Base-by-base conservation (phyloP, 2,329 filamentous ascomycete genomes). In the Cytospora leucostoma region DNA sequence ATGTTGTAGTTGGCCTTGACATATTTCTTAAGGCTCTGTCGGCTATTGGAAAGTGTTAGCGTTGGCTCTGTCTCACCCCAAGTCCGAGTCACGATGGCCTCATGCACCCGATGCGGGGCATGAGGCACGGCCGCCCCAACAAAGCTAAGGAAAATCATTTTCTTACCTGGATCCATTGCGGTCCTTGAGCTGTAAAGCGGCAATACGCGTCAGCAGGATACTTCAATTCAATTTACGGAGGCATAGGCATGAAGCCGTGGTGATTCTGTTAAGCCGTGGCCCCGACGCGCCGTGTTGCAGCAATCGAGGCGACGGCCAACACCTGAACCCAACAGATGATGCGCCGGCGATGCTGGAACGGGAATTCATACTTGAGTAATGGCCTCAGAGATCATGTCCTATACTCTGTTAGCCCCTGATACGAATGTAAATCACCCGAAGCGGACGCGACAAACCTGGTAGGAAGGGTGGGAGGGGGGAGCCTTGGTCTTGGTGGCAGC, bases 341-440 rank as follows among this genome's bases (percentile, higher is more conserved):
- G 78, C 78, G 78, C 75, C 74, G 70, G 69, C 72, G 69, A 65
- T 61, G 67, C 72, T 70, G 71, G 70, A 70, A 69, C 59, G 67
- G 70, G 66, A 65, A 67, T 70, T 82, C 79, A 74, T 86, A 87
- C 84, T 76, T 81, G 79, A 73, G 85, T 75, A 72, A 87, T 87
- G 61, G 83, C 84, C 73, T 87, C 84, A 59, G 80, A 84, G 73
- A 87, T 87, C 84, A 87, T 87, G 72, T 85, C 84, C 84, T 87
- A 65, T 40, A 67, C 40, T 2, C 3, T 37, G 72, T 82, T 75
- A 81, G 78, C 68, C 69, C 55, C 57, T 62, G 63, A 63, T 63
- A 52, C 56, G 56, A 65, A 37, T 70, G 51, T 56, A 38, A 57
- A 66, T 68, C 65, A 65, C 19, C 68, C 37, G 59, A 56, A 53